Evolutionary conservation across 2,329 filamentous ascomycete species (phyloP), one percentile per base, ranked within the genome.

Genomic region (Fusarium lateritium): DNA sequence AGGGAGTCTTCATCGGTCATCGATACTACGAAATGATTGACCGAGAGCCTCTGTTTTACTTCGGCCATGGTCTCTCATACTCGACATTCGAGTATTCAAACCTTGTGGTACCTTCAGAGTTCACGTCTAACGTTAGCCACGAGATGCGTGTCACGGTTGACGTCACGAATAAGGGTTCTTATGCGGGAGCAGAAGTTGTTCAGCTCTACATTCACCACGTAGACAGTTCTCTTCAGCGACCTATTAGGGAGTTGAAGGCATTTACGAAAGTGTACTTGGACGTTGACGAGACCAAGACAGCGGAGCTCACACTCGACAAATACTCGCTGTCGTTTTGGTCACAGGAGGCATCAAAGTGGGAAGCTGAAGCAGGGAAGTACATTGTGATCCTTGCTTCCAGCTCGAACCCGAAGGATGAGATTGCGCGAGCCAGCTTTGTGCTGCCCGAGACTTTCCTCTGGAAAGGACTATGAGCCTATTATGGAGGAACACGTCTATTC

Each of bases 1-100:
- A 94, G 76, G 91, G 91, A 52, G 83, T 94, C 36, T 93, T 91
- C 74, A 84, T 94, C 15, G 91, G 91, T 0, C 93, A 94, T 77
- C 83, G 90, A 19, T 92, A 87, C 78, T 93, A 92, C 73, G 91
- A 93, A 39, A 54, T 66, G 68, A 43, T 70, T 26, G 56, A 71
- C 10, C 49, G 82, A 85, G 49, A 71, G 2, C 84, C 88, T 0
- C 82, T 89, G 0, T 92, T 92, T 77, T 84, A 88, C 42, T 93
- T 93, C 71, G 91, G 91, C 1, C 89, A 92, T 73, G 91, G 91
- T 3, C 82, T 93, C 3, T 91, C 89, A 0, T 93, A 93, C 76
- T 91, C 91, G 0, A 85, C 80, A 0, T 93, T 93, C 74, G 81
- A 83, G 42, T 89, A 91, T 71, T 56, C 65, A 1, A 62, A 51